These are phyloP conservation scores for Colletotrichum sidae DNA, from an alignment of 2,329 filamentous ascomycete genomes.

Conservation along the genomic window DNA sequence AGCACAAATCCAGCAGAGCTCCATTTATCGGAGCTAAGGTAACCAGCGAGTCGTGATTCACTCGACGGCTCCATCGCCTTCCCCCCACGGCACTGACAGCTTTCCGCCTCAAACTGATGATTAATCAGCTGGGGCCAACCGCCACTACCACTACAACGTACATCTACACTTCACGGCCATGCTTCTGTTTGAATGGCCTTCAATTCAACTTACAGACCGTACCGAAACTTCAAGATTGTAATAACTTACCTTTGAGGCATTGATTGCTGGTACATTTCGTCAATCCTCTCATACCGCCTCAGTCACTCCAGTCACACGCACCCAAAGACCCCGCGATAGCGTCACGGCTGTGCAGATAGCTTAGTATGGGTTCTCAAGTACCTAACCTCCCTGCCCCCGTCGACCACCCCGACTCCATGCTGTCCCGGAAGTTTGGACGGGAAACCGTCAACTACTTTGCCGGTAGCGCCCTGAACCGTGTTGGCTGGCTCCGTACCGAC, in stretches of 20 bases:
- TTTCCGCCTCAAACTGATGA: conserved; percentile 22
- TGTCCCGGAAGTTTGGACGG: conserved; percentile 81
- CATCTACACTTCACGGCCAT: no score
- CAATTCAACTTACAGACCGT: not conserved
- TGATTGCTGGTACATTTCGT: not conserved
- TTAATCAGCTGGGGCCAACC: conserved; percentile 33
- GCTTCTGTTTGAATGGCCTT: conserved; percentile 9
- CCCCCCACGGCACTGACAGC: not conserved
- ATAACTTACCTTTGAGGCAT: not conserved
- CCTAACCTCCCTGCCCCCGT: conserved; percentile 58
- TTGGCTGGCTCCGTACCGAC: conserved; percentile 81
- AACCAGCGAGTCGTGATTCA: conserved; percentile 31
- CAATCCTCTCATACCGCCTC: not conserved
- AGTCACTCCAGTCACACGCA: not conserved
- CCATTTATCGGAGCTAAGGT: conserved; percentile 33
- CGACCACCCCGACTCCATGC: conserved; percentile 70
- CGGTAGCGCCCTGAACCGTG: conserved; percentile 80
- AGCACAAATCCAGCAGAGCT: conserved; percentile 21
- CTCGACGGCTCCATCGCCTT: conserved; percentile 31
- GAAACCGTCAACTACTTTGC: conserved; percentile 89
- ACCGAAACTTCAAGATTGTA: not conserved
- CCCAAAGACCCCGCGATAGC: conserved; percentile 29
- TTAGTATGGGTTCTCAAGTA: conserved; percentile 36
- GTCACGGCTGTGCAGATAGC: conserved; percentile 19
- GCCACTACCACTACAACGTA: conserved; percentile 8